Conservation (phyloP, 352 stramenopile species). For the Lagenidium sp. region DNA sequence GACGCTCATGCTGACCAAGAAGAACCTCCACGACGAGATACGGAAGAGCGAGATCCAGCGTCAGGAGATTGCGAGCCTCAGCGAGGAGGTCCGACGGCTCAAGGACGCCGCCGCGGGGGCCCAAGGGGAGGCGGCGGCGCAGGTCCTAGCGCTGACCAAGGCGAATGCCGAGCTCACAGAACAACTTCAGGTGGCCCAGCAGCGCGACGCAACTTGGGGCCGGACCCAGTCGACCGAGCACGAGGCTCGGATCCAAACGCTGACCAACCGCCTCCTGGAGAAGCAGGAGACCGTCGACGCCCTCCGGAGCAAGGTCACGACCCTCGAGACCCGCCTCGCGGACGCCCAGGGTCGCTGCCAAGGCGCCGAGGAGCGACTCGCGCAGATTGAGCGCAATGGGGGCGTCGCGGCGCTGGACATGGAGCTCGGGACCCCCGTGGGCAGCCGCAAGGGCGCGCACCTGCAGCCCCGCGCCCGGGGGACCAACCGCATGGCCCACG, state of each 20-base stretch:
- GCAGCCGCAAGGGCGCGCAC: slow-evolving; percentile 12
- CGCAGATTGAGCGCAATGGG: slow-evolving; percentile 55
- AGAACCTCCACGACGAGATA: slow-evolving; percentile 60
- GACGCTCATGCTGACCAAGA: slow-evolving; percentile 60
- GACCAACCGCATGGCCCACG: slow-evolving; percentile 53
- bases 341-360: slow-evolving; percentile 35
- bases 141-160: slow-evolving; percentile 24
- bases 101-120: slow-evolving; percentile 27
- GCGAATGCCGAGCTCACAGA: slow-evolving; percentile 38
- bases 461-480: slow-evolving; percentile 21
- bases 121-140: slow-evolving; percentile 24
- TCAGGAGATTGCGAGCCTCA: slow-evolving; percentile 50
- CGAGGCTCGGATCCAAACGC: slow-evolving; percentile 59
- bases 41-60: slow-evolving; percentile 55
- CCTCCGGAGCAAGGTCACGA: slow-evolving; percentile 52
- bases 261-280: slow-evolving; percentile 74
- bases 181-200: slow-evolving; percentile 25
- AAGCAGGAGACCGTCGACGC: slow-evolving; percentile 77
- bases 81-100: slow-evolving; percentile 37
- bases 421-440: slow-evolving; percentile 47
- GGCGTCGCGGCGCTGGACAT: slow-evolving; percentile 44
- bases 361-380: slow-evolving; percentile 45
- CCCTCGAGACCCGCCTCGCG: slow-evolving; percentile 58
- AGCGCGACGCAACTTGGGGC: slow-evolving; percentile 7
- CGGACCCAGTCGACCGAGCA: slow-evolving; percentile 17